These are phyloP conservation scores for Myochromella boudieri DNA, from an alignment of 768 basidiomycete species.

Conservation along the genomic window DNA sequence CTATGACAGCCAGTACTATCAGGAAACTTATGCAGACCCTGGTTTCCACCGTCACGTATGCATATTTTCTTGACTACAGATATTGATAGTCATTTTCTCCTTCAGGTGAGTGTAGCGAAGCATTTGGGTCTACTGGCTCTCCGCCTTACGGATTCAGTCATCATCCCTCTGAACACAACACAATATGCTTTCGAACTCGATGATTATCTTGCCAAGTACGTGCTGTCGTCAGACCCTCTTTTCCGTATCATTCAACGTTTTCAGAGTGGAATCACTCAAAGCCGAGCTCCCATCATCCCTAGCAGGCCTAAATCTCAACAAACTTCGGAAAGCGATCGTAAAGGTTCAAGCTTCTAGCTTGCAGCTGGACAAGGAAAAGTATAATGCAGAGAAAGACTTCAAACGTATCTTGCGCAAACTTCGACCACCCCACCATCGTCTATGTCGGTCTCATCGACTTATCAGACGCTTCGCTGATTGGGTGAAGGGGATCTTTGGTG, in stretches of 20 bases:
- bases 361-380: conserved; percentile 60
- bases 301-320: conserved; percentile 35
- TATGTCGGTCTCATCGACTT: conserved; percentile 23
- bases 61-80: conserved; percentile 9
- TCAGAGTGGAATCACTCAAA: conserved; percentile 52
- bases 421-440: conserved; percentile 24
- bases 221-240: too few relatives aligned
- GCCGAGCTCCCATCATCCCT: conserved; percentile 17
- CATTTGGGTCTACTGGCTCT: conserved; percentile 63
- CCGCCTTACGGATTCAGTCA: conserved; percentile 60
- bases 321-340: conserved; percentile 45
- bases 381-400: conserved; percentile 51
- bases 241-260: too few relatives aligned
- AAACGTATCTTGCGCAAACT: conserved; percentile 42
- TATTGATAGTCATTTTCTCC: background rate
- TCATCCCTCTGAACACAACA: conserved; percentile 76
- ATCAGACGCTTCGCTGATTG: conserved; percentile 27
- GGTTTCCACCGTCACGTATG: conserved; percentile 72
- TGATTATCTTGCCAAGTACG: conserved; percentile 60
- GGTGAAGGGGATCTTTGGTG: conserved; percentile 39
- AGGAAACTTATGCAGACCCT: conserved; percentile 74
- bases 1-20: conserved; percentile 73
- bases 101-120: conserved; percentile 64
- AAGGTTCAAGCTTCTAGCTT: conserved; percentile 50
- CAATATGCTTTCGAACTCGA: conserved; percentile 71